Percentiles rank a stretch among this genome's conserved stretches.
Conservation (phyloP, 495 filamentous ascomycete species). For the Terfezia claveryi region DNA sequence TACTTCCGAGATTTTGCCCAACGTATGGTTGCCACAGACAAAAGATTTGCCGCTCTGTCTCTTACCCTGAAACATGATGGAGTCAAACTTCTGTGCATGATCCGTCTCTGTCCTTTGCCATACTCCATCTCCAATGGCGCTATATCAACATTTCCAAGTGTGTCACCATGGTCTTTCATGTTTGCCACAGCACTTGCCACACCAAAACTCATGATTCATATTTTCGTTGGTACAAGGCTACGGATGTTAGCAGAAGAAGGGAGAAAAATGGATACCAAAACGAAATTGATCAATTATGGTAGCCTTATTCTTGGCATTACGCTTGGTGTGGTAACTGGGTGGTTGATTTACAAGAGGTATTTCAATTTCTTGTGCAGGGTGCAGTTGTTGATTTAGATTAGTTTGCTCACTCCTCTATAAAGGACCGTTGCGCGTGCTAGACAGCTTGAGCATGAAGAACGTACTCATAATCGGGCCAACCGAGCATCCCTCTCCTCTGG, state of each 20-base stretch:
- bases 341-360: constrained; percentile 54
- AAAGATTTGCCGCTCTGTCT: constrained; percentile 47
- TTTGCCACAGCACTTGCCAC: constrained; percentile 54
- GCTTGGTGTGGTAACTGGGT: constrained; percentile 54
- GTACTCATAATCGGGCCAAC: constrained; percentile 25
- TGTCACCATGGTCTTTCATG: constrained; percentile 51
- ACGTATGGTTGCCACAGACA: constrained; percentile 57
- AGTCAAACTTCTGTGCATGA: constrained; percentile 73
- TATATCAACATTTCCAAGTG: constrained; percentile 76
- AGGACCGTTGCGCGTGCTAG: constrained; percentile 57
- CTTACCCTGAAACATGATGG: constrained; percentile 61
- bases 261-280: constrained; percentile 40
- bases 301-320: constrained; percentile 50
- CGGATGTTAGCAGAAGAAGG: constrained; percentile 44
- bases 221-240: constrained; percentile 70
- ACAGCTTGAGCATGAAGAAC: constrained; percentile 68
- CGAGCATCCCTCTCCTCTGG: not conserved
- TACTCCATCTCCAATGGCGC: constrained; percentile 89
- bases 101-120: constrained; percentile 79
- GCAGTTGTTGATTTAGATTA: not conserved
- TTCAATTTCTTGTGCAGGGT: constrained; percentile 12
- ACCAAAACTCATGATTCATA: constrained; percentile 75
- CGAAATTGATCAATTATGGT: constrained; percentile 54
- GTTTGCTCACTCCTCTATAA: not conserved
- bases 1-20: constrained; percentile 58